These are phyloP conservation scores for Alternaria rosae DNA, from an alignment of 2,329 filamentous ascomycete genomes.

Conservation along the genomic window DNA sequence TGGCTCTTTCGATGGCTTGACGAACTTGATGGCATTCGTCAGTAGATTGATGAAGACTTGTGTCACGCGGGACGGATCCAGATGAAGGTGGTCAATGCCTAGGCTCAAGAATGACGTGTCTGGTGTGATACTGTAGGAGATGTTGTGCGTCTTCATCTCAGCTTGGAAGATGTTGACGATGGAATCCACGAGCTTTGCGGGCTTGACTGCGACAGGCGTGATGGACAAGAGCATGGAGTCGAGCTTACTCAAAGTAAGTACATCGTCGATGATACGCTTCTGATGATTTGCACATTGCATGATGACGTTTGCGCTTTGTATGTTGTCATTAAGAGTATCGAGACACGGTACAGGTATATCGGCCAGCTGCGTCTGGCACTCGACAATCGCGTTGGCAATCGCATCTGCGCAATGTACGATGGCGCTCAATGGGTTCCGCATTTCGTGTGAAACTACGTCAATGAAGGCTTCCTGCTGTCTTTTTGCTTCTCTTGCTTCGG, in stretches of 20 bases:
- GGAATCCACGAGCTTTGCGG: slow-evolving; percentile 46
- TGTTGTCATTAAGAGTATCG: slow-evolving; percentile 38
- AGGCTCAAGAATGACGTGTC: slow-evolving; percentile 49
- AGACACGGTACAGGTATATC: slow-evolving; percentile 35
- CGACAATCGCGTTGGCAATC: slow-evolving; percentile 49
- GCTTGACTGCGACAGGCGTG: slow-evolving; percentile 51
- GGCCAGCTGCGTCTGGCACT: slow-evolving; percentile 28
- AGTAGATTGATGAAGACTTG: slow-evolving; percentile 84
- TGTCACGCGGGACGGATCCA: slow-evolving; percentile 54
- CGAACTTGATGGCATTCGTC: slow-evolving; percentile 60
- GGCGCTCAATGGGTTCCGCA: slow-evolving; percentile 55
- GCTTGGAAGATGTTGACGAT: slow-evolving; percentile 50
- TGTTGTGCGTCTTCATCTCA: slow-evolving; percentile 46
- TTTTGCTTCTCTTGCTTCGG: slow-evolving; percentile 50
- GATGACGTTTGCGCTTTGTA: slow-evolving; percentile 53
- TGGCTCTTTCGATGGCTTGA: slow-evolving; percentile 45
- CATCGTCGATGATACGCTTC: slow-evolving; percentile 58
- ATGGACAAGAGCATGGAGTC: slow-evolving; percentile 55
- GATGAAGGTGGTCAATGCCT: slow-evolving; percentile 48
- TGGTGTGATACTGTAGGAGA: slow-evolving; percentile 39
- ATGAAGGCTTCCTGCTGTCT: slow-evolving; percentile 51
- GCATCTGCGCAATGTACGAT: slow-evolving; percentile 56
- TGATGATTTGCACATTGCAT: slow-evolving; percentile 57
- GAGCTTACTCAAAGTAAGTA: slow-evolving; percentile 56
- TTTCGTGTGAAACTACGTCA: slow-evolving; percentile 53